phyloP scores from a whole-genome alignment of 805 yeast species.

The Metschnikowia bowlesiae region DNA sequence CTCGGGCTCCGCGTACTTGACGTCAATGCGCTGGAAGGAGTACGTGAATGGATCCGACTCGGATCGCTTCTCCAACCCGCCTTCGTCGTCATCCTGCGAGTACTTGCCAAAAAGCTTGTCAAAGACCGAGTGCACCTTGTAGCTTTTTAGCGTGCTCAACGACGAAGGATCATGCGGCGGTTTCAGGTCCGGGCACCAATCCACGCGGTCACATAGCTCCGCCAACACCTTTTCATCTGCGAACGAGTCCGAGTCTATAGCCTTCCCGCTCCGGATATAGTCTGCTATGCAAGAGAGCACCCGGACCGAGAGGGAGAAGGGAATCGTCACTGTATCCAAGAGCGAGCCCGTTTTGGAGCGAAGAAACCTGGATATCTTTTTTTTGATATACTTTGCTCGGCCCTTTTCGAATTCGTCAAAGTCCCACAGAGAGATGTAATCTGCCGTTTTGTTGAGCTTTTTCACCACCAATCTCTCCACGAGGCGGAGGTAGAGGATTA shows the following conservation, averaged over 20 bases:
- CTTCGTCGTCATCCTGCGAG: background rate
- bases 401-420: slow-evolving; percentile 2
- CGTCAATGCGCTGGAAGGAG: slow-evolving; percentile 12
- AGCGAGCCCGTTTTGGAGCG: slow-evolving; percentile 2
- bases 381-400: background rate
- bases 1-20: background rate
- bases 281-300: background rate
- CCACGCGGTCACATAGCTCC: background rate
- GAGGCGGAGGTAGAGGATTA: background rate
- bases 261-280: slow-evolving; percentile 1
- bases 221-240: background rate
- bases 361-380: background rate
- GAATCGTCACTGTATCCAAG: background rate
- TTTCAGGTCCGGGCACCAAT: background rate
- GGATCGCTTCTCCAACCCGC: background rate
- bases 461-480: background rate
- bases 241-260: background rate
- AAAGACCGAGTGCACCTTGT: background rate
- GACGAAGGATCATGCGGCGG: background rate
- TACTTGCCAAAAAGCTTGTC: background rate
- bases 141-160: background rate
- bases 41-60: slow-evolving; percentile 1
- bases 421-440: background rate
- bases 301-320: background rate
- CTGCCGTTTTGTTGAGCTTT: background rate